A percentile compares a stretch with the other conserved stretches of the same genome.
phyloP scores from a whole-genome alignment of 139 green algal genomes.

The Diplosphaera chodatii region DNA sequence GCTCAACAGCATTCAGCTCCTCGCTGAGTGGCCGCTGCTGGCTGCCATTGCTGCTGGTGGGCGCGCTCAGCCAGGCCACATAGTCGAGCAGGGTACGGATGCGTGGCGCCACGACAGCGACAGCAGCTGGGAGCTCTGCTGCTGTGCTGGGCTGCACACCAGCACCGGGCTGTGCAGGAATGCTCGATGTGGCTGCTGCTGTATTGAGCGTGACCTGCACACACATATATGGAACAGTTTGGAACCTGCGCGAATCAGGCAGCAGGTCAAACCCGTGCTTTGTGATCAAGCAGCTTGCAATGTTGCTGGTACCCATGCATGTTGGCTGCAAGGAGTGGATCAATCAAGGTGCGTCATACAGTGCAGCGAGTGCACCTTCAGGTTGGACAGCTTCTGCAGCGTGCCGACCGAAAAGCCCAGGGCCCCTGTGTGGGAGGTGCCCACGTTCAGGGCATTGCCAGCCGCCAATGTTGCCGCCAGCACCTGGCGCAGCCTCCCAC shows the following conservation, averaged over 20 bases:
- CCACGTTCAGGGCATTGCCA: constrained; percentile 43
- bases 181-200: background rate
- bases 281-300: too few species aligned
- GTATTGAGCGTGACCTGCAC: background rate
- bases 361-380: too few species aligned
- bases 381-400: constrained; percentile 41
- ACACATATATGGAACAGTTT: too few species aligned
- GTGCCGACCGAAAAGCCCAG: constrained; percentile 14
- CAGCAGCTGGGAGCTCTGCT: background rate
- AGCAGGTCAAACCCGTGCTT: too few species aligned
- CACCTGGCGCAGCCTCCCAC: constrained; percentile 17
- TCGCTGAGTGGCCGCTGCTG: background rate
- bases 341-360: too few species aligned
- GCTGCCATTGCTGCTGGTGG: background rate
- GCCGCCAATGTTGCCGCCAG: constrained; percentile 16
- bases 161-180: background rate
- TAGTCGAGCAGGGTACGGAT: constrained; percentile 26
- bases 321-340: too few species aligned
- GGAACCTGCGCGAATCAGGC: too few species aligned
- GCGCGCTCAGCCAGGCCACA: constrained; percentile 20
- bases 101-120: background rate
- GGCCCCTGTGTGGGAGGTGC: constrained; percentile 29
- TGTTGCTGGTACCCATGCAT: too few species aligned
- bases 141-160: background rate
- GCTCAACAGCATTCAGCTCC: constrained; percentile 1